phyloP scores from a whole-genome alignment of 805 yeast genomes.

The Sungouiella blattae region DNA sequence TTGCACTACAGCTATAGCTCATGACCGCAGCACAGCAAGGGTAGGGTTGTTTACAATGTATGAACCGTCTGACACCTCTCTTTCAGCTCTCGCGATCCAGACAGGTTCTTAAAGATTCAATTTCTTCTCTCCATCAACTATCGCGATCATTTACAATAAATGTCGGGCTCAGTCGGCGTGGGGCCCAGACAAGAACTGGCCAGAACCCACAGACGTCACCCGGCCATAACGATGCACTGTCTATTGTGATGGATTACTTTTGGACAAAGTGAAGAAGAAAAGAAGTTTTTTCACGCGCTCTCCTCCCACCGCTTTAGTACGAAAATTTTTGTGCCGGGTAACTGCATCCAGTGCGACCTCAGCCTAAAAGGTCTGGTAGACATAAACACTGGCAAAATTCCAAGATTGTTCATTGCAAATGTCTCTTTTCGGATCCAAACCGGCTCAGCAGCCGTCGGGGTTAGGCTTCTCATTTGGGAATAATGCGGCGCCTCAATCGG shows the following conservation, averaged over 20 bases:
- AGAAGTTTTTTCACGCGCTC: constrained; percentile 4
- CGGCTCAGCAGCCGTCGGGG: constrained; percentile 2
- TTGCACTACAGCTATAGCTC: too few species aligned
- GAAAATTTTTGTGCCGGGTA: constrained; percentile 14
- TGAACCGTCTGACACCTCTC: constrained; percentile 53
- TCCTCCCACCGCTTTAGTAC: constrained; percentile 4
- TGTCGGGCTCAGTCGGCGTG: constrained; percentile 19
- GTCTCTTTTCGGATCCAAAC: constrained; percentile 12
- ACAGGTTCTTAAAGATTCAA: constrained; percentile 46
- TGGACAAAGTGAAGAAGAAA: constrained; percentile 56
- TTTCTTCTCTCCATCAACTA: constrained; percentile 45
- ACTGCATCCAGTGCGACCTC: too few species aligned
- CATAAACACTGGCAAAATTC: too few species aligned
- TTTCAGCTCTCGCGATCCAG: constrained; percentile 43
- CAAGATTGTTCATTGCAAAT: too few species aligned
- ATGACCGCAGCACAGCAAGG: too few species aligned
- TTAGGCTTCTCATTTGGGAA: constrained; percentile 7
- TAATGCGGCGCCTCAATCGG: not conserved
- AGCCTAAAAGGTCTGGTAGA: too few species aligned
- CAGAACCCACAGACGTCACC: constrained; percentile 14
- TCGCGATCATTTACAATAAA: constrained; percentile 33
- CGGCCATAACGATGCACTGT: constrained; percentile 53
- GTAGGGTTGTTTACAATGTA: constrained; percentile 27
- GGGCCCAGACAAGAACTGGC: constrained; percentile 30
- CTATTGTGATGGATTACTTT: constrained; percentile 63